These are phyloP conservation scores for Daldinia eschscholtzii DNA, from an alignment of 2,329 filamentous ascomycete genomes.

Conservation along the genomic window DNA sequence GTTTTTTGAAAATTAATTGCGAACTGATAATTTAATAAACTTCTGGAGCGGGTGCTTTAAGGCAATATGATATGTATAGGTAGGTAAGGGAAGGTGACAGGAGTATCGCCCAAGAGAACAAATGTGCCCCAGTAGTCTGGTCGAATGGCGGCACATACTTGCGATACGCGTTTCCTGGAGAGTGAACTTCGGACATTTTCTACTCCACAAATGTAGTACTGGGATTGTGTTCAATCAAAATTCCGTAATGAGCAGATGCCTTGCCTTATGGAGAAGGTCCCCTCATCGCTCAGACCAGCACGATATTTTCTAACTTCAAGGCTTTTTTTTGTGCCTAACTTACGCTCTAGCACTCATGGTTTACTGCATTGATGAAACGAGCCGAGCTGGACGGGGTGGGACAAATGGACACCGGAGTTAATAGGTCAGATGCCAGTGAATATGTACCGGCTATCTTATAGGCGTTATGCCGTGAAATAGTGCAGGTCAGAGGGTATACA, in stretches of 20 bases:
- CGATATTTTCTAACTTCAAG: neutral
- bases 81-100: neutral
- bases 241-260: neutral
- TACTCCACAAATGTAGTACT: neutral
- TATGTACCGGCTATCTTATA: neutral
- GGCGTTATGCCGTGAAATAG: neutral
- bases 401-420: too few species aligned
- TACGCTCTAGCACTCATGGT: neutral
- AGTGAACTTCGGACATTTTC: neutral
- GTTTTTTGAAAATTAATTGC: neutral
- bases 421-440: neutral
- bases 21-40: neutral
- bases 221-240: conserved; percentile 4
- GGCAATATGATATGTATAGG: too few species aligned
- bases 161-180: neutral
- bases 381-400: neutral
- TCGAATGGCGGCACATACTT: neutral
- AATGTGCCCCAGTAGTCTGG: neutral
- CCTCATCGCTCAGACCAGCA: neutral
- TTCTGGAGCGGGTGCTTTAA: neutral
- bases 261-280: neutral
- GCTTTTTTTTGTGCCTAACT: neutral
- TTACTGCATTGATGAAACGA: neutral
- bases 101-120: neutral
- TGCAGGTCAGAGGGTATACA: neutral